These are phyloP conservation scores for Phialophora chinensis DNA, from an alignment of 2,329 filamentous ascomycete genomes.

Conservation along the genomic window DNA sequence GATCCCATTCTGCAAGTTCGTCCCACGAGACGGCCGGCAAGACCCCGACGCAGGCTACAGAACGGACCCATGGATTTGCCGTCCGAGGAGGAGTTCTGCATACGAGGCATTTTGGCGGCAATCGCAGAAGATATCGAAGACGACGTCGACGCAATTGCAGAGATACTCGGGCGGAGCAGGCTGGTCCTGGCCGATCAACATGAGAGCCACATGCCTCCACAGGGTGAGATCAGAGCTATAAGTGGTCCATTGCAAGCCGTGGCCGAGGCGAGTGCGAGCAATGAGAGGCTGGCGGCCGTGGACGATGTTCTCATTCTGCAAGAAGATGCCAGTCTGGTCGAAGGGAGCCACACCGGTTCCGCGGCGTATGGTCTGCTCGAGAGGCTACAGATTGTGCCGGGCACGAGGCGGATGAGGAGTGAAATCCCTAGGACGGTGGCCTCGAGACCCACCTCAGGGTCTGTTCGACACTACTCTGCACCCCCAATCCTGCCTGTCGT, in stretches of 20 bases:
- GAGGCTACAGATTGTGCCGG: constrained; percentile 38
- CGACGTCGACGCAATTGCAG: constrained; percentile 66
- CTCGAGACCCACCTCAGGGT: constrained; percentile 17
- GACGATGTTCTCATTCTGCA: constrained; percentile 48
- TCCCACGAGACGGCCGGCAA: constrained; percentile 44
- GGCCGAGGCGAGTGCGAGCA: constrained; percentile 51
- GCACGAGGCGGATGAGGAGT: constrained; percentile 17
- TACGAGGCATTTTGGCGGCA: constrained; percentile 61
- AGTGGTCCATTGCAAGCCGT: constrained; percentile 47
- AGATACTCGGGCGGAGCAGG: constrained; percentile 66
- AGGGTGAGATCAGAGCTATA: constrained; percentile 60
- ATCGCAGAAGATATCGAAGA: constrained; percentile 64
- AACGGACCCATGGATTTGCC: constrained; percentile 46
- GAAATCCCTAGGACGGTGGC: constrained; percentile 11
- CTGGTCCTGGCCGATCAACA: constrained; percentile 68
- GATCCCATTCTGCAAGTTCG: constrained; percentile 44
- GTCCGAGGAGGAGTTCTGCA: constrained; percentile 60
- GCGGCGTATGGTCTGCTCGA: constrained; percentile 49
- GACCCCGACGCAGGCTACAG: constrained; percentile 43
- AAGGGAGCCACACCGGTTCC: constrained; percentile 46
- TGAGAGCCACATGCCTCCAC: constrained; percentile 65
- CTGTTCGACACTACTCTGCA: constrained; percentile 25
- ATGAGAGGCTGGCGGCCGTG: constrained; percentile 44
- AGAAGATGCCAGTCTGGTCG: constrained; percentile 48
- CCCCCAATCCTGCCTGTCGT: constrained; percentile 14